Conservation (phyloP, 441 rosid species). For the Populus hybrid region DNA sequence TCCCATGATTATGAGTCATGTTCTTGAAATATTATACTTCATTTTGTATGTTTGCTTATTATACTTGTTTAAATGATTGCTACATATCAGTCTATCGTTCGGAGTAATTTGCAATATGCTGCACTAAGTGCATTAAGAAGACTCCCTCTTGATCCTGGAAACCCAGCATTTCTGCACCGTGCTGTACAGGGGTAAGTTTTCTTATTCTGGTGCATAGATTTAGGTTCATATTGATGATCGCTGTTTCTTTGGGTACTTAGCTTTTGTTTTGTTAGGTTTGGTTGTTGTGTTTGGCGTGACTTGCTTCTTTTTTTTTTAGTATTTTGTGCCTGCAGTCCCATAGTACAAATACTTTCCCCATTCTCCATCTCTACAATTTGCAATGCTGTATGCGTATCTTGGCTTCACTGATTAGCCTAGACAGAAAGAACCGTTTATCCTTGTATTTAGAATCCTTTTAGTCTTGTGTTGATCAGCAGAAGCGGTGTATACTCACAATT, state of each 20-base stretch:
- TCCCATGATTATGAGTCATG: neutral
- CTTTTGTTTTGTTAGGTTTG: neutral
- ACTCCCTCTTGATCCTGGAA: constrained; percentile 99
- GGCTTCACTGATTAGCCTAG: neutral
- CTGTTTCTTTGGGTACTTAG: neutral
- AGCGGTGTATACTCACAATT: neutral
- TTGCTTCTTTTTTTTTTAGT: neutral
- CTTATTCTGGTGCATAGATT: neutral
- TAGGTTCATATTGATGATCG: neutral
- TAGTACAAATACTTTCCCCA: neutral
- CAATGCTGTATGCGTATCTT: neutral
- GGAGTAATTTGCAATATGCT: constrained; percentile 95
- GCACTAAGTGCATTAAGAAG: constrained; percentile 97
- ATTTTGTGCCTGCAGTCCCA: neutral
- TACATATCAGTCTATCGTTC: constrained; percentile 64
- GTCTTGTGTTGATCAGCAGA: neutral
- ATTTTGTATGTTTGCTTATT: constrained; percentile 7
- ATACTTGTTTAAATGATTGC: constrained; percentile 11
- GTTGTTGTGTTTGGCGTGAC: neutral
- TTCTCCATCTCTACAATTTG: neutral
- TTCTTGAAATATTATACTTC: neutral
- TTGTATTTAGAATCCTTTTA: neutral
- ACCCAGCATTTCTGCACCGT: constrained; percentile 88
- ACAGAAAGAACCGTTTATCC: neutral
- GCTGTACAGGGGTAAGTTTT: constrained; percentile 92